Evolutionary conservation across 1,139 yeast species (phyloP).

Genomic region (Lodderomyces orthopsilosis): DNA sequence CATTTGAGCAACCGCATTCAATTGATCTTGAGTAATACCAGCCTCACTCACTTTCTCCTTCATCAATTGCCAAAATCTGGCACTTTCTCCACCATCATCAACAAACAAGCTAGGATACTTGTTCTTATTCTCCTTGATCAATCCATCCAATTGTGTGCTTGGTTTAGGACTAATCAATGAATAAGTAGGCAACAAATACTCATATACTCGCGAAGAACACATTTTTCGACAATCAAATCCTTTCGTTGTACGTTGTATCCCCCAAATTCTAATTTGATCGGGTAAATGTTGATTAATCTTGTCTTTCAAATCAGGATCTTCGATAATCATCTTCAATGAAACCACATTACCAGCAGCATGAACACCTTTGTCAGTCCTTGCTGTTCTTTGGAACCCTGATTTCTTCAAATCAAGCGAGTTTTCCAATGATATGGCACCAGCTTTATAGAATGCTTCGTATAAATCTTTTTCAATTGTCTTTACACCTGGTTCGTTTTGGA

Average conservation of each 20-base stretch:
- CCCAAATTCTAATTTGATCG: conserved; percentile 89
- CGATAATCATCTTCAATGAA: conserved; percentile 82
- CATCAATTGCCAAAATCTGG: conserved; percentile 67
- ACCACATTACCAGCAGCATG: conserved; percentile 98
- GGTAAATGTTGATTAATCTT: conserved; percentile 78
- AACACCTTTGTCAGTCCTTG: conserved; percentile 97
- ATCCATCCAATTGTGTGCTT: conserved; percentile 56
- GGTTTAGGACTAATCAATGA: conserved; percentile 91
- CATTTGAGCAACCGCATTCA: conserved; percentile 9
- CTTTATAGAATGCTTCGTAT: conserved; percentile 77
- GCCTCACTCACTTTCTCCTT: conserved; percentile 38
- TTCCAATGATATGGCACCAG: conserved; percentile 89
- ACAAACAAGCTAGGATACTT: conserved; percentile 56
- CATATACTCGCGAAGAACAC: conserved; percentile 93
- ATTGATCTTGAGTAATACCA: conserved; percentile 50
- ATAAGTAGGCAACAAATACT: conserved; percentile 88
- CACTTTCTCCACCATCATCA: conserved; percentile 66
- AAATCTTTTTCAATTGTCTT: conserved; percentile 91
- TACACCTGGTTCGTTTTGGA: conserved; percentile 75
- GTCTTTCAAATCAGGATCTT: conserved; percentile 72
- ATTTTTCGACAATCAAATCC: conserved; percentile 92
- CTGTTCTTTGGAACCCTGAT: conserved; percentile 91
- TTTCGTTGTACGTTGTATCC: conserved; percentile 83
- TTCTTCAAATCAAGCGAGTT: conserved; percentile 89
- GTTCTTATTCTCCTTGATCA: conserved; percentile 51